These are phyloP conservation scores for Plantago ovata DNA, from an alignment of 257 asterid species.

Conservation along the genomic window DNA sequence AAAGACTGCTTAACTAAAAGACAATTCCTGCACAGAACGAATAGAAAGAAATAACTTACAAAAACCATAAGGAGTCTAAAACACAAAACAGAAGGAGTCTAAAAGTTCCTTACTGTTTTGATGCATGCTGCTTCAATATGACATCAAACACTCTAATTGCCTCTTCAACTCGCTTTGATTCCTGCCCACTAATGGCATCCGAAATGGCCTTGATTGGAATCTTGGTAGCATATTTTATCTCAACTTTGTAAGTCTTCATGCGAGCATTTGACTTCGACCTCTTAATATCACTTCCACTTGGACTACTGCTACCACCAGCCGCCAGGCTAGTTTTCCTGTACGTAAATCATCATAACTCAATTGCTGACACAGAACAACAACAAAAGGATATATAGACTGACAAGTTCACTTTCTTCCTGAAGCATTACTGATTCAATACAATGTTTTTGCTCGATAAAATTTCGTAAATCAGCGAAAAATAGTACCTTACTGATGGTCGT, in stretches of 20 bases:
- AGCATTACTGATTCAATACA: background rate
- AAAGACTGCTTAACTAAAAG: constrained; percentile 64
- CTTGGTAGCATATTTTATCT: background rate
- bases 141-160: constrained; percentile 1
- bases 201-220: constrained; percentile 2
- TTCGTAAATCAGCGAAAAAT: background rate
- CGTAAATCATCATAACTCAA: background rate
- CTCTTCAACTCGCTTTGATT: background rate
- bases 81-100: no score
- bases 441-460: background rate
- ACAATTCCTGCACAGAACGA: constrained; percentile 49
- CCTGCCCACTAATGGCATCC: background rate
- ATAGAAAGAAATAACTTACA: background rate
- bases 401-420: background rate
- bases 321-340: background rate
- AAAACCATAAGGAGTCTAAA: background rate
- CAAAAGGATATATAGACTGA: no score
- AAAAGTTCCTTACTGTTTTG: constrained; percentile 1
- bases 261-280: background rate
- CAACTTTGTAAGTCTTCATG: constrained; percentile 4
- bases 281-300: background rate
- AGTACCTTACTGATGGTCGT: background rate
- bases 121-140: constrained; percentile 6
- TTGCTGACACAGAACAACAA: background rate
- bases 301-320: background rate